Evolutionary conservation across 164 flowering plant species (phyloP), one percentile per base, ranked within the genome.

Genomic region (Piper longum): DNA sequence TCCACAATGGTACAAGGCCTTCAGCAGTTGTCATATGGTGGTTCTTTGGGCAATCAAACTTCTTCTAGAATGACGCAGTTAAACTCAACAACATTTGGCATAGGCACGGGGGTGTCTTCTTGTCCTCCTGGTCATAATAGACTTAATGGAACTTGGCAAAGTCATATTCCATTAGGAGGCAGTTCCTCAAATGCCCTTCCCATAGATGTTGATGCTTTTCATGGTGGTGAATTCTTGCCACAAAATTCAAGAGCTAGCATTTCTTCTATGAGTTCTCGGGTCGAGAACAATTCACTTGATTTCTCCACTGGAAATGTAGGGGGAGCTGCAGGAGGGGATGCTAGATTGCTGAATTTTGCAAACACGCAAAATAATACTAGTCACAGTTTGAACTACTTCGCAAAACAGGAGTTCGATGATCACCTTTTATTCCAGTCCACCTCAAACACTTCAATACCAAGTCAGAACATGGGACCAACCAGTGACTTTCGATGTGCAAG

Each of bases 141-240:
- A 73, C 70, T 77, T 54, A 72, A 58, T 45, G 73, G 76, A 39
- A 74, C 69, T 56, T 83, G 85, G 95, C 80, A 80, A 56, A 75
- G 55, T 69, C 77, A 76, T 60, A 76, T 68, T 61, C 77, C 72
- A 48, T 68, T 80, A 58, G 70, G 69, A 56, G 75, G 70, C 14
- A 59, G 66, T 73, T 68, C 76, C 43, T 57, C 81, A 62, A 73
- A 69, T 69, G 57, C 81, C 41, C 62, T 77, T 67, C 65, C 77
- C 18, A 40, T 68, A 18, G 62, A 66, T 68, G 60, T 65, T 68
- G 75, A 68, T 58, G 48, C 59, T 59, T 76, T 67, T 44, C 74
- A 67, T 63, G 69, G 66, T 64, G 58, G 67, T 60, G 63, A 66
- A 61, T 43, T 73, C 16, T 66, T 67, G 56, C 55, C 76, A 26